Evolutionary conservation across 2,329 filamentous ascomycete genomes (phyloP).

Genomic region (Diplocarpon rosae): DNA sequence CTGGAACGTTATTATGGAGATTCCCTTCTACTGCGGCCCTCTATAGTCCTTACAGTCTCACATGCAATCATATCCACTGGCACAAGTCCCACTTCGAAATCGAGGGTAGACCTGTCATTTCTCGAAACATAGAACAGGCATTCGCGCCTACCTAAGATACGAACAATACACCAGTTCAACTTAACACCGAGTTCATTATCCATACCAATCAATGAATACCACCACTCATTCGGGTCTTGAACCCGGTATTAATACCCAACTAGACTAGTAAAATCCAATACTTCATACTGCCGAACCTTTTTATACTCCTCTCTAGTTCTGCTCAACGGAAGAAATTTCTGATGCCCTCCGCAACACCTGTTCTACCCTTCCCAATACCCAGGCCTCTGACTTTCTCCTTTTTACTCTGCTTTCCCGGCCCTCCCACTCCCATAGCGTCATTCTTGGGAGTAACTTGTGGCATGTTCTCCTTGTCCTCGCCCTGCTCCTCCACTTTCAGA

Average conservation of each 20-base stretch:
- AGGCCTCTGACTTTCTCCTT: slow-evolving; percentile 12
- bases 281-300: not conserved
- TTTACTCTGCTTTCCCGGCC: slow-evolving; percentile 7
- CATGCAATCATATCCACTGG: too few species aligned
- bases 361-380: slow-evolving; percentile 13
- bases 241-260: not conserved
- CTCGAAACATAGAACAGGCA: not conserved
- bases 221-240: not conserved
- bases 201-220: not conserved
- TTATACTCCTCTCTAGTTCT: not conserved
- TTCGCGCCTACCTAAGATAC: not conserved
- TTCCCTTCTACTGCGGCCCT: too few species aligned
- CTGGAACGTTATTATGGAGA: too few species aligned
- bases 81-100: not conserved
- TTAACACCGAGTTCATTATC: too few species aligned
- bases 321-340: slow-evolving; percentile 24
- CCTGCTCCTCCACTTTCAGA: slow-evolving; percentile 14
- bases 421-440: not conserved
- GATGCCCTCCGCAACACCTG: slow-evolving; percentile 19
- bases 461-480: slow-evolving; percentile 21
- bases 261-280: not conserved
- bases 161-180: not conserved
- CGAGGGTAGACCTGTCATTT: too few species aligned
- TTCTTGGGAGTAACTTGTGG: slow-evolving; percentile 8
- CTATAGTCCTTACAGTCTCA: too few species aligned